phyloP scores from a whole-genome alignment of 2,329 filamentous ascomycete genomes.

The Colletotrichum sp. region DNA sequence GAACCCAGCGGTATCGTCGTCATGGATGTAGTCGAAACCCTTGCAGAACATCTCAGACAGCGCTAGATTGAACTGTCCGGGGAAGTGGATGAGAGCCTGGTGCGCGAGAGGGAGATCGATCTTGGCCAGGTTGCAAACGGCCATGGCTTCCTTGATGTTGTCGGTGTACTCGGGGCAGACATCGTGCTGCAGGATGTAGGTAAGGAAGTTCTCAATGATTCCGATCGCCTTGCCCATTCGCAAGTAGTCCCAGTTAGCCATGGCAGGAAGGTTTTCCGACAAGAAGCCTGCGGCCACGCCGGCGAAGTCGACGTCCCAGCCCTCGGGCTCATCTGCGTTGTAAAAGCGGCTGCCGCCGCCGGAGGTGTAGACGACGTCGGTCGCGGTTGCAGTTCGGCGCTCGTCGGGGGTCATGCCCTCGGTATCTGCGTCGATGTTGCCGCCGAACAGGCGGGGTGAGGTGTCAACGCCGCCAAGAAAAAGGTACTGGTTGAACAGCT shows the following conservation, averaged over 20 bases:
- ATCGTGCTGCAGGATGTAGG: conserved; percentile 83
- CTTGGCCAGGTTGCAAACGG: conserved; percentile 69
- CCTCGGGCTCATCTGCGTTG: conserved; percentile 49
- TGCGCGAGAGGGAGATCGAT: conserved; percentile 68
- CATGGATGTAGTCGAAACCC: conserved; percentile 10
- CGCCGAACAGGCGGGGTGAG: conserved; percentile 60
- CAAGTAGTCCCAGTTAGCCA: conserved; percentile 59
- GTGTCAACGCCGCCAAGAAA: conserved; percentile 81
- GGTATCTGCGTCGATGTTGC: conserved; percentile 62
- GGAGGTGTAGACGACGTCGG: conserved; percentile 59
- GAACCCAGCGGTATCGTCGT: conserved; percentile 28
- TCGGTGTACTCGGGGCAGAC: conserved; percentile 82
- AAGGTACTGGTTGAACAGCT: conserved; percentile 81
- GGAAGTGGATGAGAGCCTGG: conserved; percentile 58
- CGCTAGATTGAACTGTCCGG: conserved; percentile 82
- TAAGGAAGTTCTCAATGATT: conserved; percentile 84
- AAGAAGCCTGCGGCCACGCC: conserved; percentile 80
- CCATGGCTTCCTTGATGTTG: conserved; percentile 70
- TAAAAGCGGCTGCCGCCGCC: conserved; percentile 54
- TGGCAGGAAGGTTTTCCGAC: conserved; percentile 54
- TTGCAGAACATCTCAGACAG: conserved; percentile 70
- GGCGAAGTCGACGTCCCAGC: conserved; percentile 83
- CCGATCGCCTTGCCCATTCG: conserved; percentile 65
- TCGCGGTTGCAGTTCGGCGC: conserved; percentile 68
- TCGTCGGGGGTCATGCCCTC: conserved; percentile 65